A percentile compares a stretch with the other conserved stretches of the same genome.
These are phyloP conservation scores for Penicillium ochrochloron DNA, from an alignment of 495 filamentous ascomycete genomes.

Conservation along the genomic window DNA sequence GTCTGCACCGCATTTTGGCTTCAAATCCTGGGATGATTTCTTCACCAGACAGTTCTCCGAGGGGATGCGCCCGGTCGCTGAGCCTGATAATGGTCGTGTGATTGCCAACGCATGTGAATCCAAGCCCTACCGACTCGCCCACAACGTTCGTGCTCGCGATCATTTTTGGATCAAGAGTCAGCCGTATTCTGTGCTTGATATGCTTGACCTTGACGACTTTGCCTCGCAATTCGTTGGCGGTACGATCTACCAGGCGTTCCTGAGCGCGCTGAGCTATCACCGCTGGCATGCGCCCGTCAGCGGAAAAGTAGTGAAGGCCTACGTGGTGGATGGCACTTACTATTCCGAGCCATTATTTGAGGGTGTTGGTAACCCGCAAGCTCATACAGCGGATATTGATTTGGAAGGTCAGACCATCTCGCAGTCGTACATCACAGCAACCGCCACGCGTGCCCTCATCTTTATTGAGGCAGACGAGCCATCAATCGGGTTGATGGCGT, in stretches of 20 bases:
- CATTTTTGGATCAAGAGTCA: slow-evolving; percentile 73
- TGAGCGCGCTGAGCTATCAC: slow-evolving; percentile 69
- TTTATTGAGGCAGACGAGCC: slow-evolving; percentile 72
- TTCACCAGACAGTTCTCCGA: slow-evolving; percentile 66
- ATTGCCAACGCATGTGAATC: slow-evolving; percentile 72
- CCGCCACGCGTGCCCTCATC: slow-evolving; percentile 64
- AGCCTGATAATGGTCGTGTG: slow-evolving; percentile 49
- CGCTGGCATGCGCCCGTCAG: slow-evolving; percentile 70
- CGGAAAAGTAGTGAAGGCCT: slow-evolving; percentile 60
- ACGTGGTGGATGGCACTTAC: slow-evolving; percentile 67
- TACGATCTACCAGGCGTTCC: slow-evolving; percentile 70
- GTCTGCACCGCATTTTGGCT: slow-evolving; percentile 51
- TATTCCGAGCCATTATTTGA: slow-evolving; percentile 65
- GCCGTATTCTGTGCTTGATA: slow-evolving; percentile 66
- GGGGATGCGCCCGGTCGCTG: slow-evolving; percentile 60
- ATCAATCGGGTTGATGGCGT: slow-evolving; percentile 67
- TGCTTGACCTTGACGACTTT: slow-evolving; percentile 60
- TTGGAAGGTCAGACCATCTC: slow-evolving; percentile 64
- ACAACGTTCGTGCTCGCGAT: slow-evolving; percentile 35
- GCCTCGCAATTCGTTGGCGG: slow-evolving; percentile 60
- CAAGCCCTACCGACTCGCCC: slow-evolving; percentile 39
- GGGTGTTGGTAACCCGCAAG: slow-evolving; percentile 44
- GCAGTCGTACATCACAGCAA: slow-evolving; percentile 62
- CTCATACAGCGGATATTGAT: slow-evolving; percentile 57
- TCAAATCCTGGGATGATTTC: slow-evolving; percentile 76